Conservation (phyloP, 192 early-diverging fungal species). For the Coemansia sp. region DNA sequence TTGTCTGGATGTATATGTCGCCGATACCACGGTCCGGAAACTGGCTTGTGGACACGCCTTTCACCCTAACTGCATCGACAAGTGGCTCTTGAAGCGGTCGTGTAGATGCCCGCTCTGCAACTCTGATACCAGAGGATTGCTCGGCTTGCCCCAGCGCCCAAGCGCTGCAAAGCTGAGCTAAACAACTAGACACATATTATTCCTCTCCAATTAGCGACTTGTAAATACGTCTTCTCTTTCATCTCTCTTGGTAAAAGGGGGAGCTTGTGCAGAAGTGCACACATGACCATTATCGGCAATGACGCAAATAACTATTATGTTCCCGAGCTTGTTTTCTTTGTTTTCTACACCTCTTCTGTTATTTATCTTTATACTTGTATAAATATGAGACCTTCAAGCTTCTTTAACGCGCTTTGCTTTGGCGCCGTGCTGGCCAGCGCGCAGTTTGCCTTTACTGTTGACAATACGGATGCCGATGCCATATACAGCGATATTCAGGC, state of each 20-base stretch:
- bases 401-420: background rate
- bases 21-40: slow-evolving; percentile 19
- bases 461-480: slow-evolving; percentile 14
- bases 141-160: slow-evolving; percentile 23
- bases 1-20: slow-evolving; percentile 31
- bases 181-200: no score
- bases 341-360: background rate
- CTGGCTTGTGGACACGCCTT: slow-evolving; percentile 45
- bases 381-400: background rate
- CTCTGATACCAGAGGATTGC: slow-evolving; percentile 16
- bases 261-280: background rate
- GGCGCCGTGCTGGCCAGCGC: background rate
- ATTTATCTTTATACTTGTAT: background rate
- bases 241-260: background rate
- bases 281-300: background rate
- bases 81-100: slow-evolving; percentile 46
- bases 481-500: slow-evolving; percentile 36
- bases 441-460: slow-evolving; percentile 33
- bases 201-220: slow-evolving; percentile 13
- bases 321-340: background rate
- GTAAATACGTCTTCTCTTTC: background rate
- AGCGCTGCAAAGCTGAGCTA: slow-evolving; percentile 24
- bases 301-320: background rate
- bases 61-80: slow-evolving; percentile 39
- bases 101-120: slow-evolving; percentile 50